Evolutionary conservation across 2,329 filamentous ascomycete species (phyloP), one percentile per base, ranked within the genome.

Genomic region (Pseudopyricularia cyperi): DNA sequence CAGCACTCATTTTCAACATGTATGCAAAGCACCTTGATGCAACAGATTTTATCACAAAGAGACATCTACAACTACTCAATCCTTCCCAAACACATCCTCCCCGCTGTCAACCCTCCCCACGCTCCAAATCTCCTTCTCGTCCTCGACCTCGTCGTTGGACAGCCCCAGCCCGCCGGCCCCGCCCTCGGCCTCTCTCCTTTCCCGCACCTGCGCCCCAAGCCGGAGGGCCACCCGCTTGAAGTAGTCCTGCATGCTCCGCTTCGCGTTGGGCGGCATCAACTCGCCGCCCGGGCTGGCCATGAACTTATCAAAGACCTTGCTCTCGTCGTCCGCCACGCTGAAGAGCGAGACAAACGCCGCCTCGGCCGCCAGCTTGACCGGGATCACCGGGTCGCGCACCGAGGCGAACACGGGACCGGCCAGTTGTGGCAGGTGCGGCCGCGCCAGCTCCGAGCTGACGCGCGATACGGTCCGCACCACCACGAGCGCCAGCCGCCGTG

Each of bases 91-190:
- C 7, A 71, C 65, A 53, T 88, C 86, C 8, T 79, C 85, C 47
- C 71, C 72, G 12, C 90, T 70, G 64, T 97, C 91, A 49, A 95
- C 82, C 68, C 85, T 90, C 6, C 93, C 93, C 49, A 98, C 85
- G 65, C 87, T 93, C 90, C 89, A 95, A 56, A 98, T 83, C 72
- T 98, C 93, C 67, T 81, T 85, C 72, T 96, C 89, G 68, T 98
- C 93, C 63, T 98, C 93, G 32, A 82, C 72, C 71, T 98, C 93
- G 66, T 98, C 93, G 63, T 87, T 89, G 33, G 85, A 87, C 60
- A 98, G 66, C 0, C 90, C 90, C 49, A 97, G 65, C 0, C 89
- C 89, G 47, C 90, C 90, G 54, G 84, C 79, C 7, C 91, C 93
- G 55, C 90, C 91, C 65, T 96, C 90, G 0, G 93, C 93, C 59